Evolutionary conservation across 306 rosid species (phyloP).

Genomic region (Prinsepia uniflora): DNA sequence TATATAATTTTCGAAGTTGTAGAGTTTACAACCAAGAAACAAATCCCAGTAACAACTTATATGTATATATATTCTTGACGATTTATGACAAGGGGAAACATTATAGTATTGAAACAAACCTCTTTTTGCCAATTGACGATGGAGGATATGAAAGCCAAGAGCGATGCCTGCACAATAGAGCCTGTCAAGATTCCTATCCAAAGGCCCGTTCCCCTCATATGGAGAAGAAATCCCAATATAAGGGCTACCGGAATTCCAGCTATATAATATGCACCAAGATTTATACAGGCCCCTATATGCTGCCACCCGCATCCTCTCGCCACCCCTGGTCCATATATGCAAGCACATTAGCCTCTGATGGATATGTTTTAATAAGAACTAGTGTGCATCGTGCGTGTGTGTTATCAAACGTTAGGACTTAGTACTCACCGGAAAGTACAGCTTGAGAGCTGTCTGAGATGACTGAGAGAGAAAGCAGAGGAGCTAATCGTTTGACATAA

Average conservation of each 20-base stretch:
- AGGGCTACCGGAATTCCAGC: conserved; percentile 41
- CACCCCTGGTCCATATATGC: conserved; percentile 24
- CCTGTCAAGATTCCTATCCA: conserved; percentile 44
- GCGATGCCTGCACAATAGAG: conserved; percentile 19
- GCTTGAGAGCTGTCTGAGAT: conserved; percentile 31
- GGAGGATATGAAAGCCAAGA: conserved; percentile 24
- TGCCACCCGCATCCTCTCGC: conserved; percentile 52
- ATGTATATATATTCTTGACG: background rate
- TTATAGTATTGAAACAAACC: conserved; percentile 12
- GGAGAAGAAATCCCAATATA: conserved; percentile 25
- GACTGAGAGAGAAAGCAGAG: conserved; percentile 38
- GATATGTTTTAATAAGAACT: too few relatives aligned
- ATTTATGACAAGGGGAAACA: background rate
- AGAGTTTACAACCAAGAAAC: too few relatives aligned
- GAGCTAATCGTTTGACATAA: conserved; percentile 37
- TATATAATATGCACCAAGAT: conserved; percentile 44
- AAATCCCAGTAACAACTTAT: too few relatives aligned
- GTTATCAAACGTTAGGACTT: background rate
- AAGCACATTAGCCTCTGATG: too few relatives aligned
- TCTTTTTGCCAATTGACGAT: conserved; percentile 43
- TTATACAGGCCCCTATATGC: conserved; percentile 36
- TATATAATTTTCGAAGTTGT: background rate
- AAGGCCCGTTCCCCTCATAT: conserved; percentile 37
- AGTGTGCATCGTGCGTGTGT: background rate
- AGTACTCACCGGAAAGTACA: conserved; percentile 34